Evolutionary conservation across 2,329 filamentous ascomycete species (phyloP), one percentile per base, ranked within the genome.

Genomic region (Diaporthe vaccinii): DNA sequence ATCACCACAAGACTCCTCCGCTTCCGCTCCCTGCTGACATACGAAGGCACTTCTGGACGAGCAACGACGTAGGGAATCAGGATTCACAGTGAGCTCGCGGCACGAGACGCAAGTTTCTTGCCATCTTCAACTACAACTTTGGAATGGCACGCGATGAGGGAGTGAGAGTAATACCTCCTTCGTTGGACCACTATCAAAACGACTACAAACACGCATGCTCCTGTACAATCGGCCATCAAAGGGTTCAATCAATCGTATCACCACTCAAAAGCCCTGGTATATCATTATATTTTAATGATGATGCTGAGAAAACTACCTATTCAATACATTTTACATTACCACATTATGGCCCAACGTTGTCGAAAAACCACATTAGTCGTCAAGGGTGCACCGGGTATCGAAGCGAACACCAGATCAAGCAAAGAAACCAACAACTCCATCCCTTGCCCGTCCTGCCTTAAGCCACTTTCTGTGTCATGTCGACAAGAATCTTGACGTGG

Each of bases 401-500:
- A n/a, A 72, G 51, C 58, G 34, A 73, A 53, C 22, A 62, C 46
- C 34, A 73, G 28, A 46, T 59, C 31, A 72, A 49, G 58, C 44
- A 55, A 73, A 73, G 46, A 73, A 25, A 20, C 44, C 44, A 39
- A 22, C 59, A 53, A 65, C 31, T 55, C 36, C 58, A n/a, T 51
- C 17, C n/a, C 0, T 41, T 36, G 20, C 5, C 20, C 25, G 49
- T 12, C 59, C 25, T 31, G 14, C 44, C 34, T 39, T 31, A 74
- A 25, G 39, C 74, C 20, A 76, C n/a, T 44, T 55, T 57, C 73
- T 75, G 73, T 10, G 73, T 76, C 76, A 75, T 70, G 72, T 80
- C 77, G n/a, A 91, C 87, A 76, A 91, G 76, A 44, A 91, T 89
- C 81, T 91, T 90, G 46, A 90, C 89, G 77, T 90, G 88, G 58